These are phyloP conservation scores for Austroboletus novae-zelandiae DNA, from an alignment of 1,284 basidiomycete genomes.

Conservation along the genomic window DNA sequence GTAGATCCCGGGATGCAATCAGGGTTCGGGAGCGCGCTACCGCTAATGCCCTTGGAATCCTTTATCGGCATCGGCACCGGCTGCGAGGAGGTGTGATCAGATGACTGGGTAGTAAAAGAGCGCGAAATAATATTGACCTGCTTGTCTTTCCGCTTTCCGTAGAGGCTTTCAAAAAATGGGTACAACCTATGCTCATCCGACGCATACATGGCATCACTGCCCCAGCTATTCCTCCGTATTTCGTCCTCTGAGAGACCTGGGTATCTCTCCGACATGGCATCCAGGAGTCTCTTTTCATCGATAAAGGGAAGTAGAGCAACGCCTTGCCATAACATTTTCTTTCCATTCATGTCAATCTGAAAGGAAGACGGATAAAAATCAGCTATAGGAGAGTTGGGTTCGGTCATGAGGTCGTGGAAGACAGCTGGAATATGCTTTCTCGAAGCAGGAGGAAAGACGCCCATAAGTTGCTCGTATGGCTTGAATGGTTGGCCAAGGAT, in stretches of 20 bases:
- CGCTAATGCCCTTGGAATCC: conserved; percentile 78
- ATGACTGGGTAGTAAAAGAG: conserved; percentile 3
- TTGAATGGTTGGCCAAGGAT: conserved; percentile 86
- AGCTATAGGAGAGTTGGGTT: conserved; percentile 87
- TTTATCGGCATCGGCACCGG: conserved; percentile 68
- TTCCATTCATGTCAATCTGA: conserved; percentile 99
- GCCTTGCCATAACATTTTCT: conserved; percentile 99
- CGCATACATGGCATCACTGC: conserved; percentile 85
- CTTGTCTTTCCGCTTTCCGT: conserved; percentile 81
- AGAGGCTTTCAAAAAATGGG: conserved; percentile 83
- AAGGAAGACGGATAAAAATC: conserved; percentile 96
- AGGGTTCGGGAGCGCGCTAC: conserved; percentile 80
- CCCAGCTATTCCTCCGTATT: conserved; percentile 80
- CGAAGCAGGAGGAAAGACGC: conserved; percentile 83
- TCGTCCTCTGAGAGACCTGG: conserved; percentile 80
- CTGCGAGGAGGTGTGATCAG: conserved; percentile 36
- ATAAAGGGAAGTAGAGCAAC: conserved; percentile 97
- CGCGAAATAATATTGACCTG: conserved; percentile 54
- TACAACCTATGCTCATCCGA: conserved; percentile 83
- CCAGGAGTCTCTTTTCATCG: conserved; percentile 80
- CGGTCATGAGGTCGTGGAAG: conserved; percentile 89
- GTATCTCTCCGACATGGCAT: conserved; percentile 80
- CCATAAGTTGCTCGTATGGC: conserved; percentile 97
- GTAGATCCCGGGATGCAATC: conserved; percentile 91
- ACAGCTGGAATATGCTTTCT: conserved; percentile 79